Conservation (phyloP, 495 filamentous ascomycete species). For the Aspergillus panamensis region DNA sequence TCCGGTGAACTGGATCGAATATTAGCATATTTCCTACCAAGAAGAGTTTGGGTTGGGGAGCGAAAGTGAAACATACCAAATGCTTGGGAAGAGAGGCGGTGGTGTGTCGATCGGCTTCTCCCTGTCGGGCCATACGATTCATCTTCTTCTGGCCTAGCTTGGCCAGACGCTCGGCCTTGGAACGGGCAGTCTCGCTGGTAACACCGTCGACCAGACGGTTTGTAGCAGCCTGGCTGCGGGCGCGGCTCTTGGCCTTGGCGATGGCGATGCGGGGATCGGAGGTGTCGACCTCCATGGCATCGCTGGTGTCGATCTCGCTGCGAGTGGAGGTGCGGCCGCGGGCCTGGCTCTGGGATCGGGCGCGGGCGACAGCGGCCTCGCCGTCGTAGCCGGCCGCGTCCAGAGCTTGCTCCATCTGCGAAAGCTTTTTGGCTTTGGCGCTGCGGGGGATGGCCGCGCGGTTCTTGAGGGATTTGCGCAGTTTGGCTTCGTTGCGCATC, state of each 20-base stretch:
- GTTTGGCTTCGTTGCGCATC: constrained; percentile 86
- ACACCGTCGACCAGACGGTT: constrained; percentile 82
- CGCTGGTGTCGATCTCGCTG: constrained; percentile 54
- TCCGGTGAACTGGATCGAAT: constrained; percentile 46
- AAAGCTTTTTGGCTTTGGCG: constrained; percentile 69
- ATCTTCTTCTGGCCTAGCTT: constrained; percentile 96
- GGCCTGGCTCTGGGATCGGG: constrained; percentile 56
- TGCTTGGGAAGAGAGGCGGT: constrained; percentile 81
- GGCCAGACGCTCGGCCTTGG: constrained; percentile 75
- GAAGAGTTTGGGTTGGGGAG: neutral
- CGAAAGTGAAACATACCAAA: constrained; percentile 59
- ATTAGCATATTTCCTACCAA: constrained; percentile 12
- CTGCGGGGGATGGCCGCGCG: constrained; percentile 81
- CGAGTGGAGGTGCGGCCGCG: constrained; percentile 58
- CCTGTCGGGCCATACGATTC: constrained; percentile 94
- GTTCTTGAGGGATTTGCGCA: constrained; percentile 95
- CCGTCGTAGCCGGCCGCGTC: constrained; percentile 83
- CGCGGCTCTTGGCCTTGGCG: constrained; percentile 71
- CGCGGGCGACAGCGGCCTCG: constrained; percentile 65
- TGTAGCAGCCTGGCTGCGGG: constrained; percentile 67
- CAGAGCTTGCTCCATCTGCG: constrained; percentile 79
- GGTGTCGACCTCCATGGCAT: constrained; percentile 82
- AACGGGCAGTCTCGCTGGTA: constrained; percentile 47
- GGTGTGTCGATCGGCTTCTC: constrained; percentile 93
- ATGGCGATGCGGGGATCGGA: constrained; percentile 54